Percentiles rank a stretch among this genome's conserved stretches.
These are phyloP conservation scores for Umbelopsis vinacea DNA, from an alignment of 192 early-diverging fungal species.

Conservation along the genomic window DNA sequence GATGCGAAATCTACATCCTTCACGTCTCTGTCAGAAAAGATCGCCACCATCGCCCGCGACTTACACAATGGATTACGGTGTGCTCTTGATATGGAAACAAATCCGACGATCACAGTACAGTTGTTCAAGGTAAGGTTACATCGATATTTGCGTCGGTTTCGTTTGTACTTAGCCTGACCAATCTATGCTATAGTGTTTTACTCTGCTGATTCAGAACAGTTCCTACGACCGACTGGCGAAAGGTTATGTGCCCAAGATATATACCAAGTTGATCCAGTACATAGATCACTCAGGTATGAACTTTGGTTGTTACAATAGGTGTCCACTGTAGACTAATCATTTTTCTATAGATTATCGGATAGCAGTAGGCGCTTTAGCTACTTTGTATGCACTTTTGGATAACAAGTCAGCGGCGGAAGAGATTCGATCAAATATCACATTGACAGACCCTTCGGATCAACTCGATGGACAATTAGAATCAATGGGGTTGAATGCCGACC, in stretches of 20 bases:
- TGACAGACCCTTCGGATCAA: neutral
- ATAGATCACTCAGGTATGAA: slow-evolving; percentile 17
- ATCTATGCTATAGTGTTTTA: neutral
- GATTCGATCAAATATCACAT: slow-evolving; percentile 16
- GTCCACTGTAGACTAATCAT: too few relatives aligned
- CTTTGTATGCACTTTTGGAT: neutral
- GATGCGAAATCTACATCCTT: slow-evolving; percentile 48
- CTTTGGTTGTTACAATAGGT: too few relatives aligned
- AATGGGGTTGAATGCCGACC: neutral
- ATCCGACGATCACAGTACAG: slow-evolving; percentile 21
- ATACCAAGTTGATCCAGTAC: slow-evolving; percentile 15
- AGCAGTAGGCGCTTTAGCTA: neutral
- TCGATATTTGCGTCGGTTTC: neutral
- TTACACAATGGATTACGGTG: slow-evolving; percentile 41
- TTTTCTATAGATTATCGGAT: neutral
- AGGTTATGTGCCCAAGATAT: slow-evolving; percentile 40
- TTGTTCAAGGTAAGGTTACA: slow-evolving; percentile 38
- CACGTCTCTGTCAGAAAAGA: slow-evolving; percentile 46
- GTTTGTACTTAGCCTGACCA: neutral
- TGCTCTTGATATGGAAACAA: slow-evolving; percentile 35
- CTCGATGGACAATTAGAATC: neutral
- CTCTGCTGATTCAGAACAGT: slow-evolving; percentile 34
- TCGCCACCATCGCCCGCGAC: slow-evolving; percentile 44
- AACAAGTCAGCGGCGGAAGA: slow-evolving; percentile 32
- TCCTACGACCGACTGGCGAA: slow-evolving; percentile 45